Base-by-base conservation (phyloP, 2,329 filamentous ascomycete genomes). In the Gliomastix tumulicola region DNA sequence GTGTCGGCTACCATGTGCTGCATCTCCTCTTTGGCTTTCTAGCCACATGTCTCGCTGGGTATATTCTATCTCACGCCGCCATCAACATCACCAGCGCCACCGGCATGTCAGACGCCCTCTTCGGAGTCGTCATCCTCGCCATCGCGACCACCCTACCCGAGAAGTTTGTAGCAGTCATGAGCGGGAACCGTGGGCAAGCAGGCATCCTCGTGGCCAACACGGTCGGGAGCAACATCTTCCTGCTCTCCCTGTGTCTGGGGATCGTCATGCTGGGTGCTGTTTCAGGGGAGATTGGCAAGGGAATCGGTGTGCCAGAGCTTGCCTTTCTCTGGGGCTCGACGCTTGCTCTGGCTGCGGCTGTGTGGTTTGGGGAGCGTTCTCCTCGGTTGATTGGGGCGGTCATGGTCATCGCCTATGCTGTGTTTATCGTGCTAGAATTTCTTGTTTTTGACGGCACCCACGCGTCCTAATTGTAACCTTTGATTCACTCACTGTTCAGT, bases 101-200 rank as follows among this genome's bases (percentile, higher is more conserved):
- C 11, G 46, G 53, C 9, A 50, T 71, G 3, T 71, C 70, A 5
- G 62, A 62, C 32, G 59, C 63, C 1, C 49, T 74, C 21, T 61
- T 74, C 35, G 66, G 69, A 8, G 49, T 71, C 13, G 63, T 64
- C 0, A 47, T 73, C 17, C 51, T 76, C 25, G 60, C 69, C 1
- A 56, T 76, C 42, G 70, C 68, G 6, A 76, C 70, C 0, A 74
- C 70, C 1, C 51, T 76, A 2, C 71, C 71, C 0, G 70, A 75
- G 44, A 74, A 74, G 44, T 58, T 74, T 27, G 46, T 75, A 32
- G 64, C 71, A 2, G 54, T 73, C 5, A 42, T 74, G 18, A 69
- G 68, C 40, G 65, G 68, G 13, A 53, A 46, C 10, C 59, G 64
- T 12, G 68, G 66, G 5, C 63, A 73, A 15, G 48, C 51, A 3